Evolutionary conservation across 2,329 filamentous ascomycete genomes (phyloP).

Genomic region (Trichoderma pleuroti): DNA sequence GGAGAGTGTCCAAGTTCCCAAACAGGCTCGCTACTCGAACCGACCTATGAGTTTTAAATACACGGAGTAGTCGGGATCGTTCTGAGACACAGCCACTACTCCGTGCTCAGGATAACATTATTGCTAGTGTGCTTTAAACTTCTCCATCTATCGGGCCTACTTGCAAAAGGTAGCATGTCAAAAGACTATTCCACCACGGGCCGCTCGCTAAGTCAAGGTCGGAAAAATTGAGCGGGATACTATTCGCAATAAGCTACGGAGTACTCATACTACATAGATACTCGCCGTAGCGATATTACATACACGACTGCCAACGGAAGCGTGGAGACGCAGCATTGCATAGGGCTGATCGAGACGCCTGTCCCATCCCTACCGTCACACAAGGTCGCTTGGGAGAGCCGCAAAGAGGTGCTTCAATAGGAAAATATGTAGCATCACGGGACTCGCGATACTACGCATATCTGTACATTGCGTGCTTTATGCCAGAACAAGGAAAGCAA

Average conservation of each 20-base stretch:
- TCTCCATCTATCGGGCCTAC: neutral
- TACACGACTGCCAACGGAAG: neutral
- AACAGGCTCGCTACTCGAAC: neutral
- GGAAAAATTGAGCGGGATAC: neutral
- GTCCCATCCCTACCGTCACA: neutral
- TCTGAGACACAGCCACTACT: neutral
- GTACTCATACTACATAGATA: neutral
- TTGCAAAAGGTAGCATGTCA: neutral
- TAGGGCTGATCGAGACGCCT: conserved; percentile 11
- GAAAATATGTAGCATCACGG: too few relatives aligned
- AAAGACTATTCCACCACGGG: neutral
- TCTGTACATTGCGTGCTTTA: neutral
- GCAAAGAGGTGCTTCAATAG: neutral
- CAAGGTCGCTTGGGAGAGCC: neutral
- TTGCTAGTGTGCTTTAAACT: neutral
- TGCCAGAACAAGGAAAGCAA: neutral
- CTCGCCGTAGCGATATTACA: neutral
- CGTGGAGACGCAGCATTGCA: conserved; percentile 11
- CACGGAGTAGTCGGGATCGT: neutral
- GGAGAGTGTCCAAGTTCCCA: neutral
- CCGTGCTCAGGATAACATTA: neutral
- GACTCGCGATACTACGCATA: neutral
- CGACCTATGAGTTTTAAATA: neutral
- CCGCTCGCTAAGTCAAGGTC: neutral
- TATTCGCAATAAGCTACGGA: neutral